Evolutionary conservation across 1,139 yeast species (phyloP), one percentile per base, ranked within the genome.

Genomic region (Sugiyamaella castrensis): DNA sequence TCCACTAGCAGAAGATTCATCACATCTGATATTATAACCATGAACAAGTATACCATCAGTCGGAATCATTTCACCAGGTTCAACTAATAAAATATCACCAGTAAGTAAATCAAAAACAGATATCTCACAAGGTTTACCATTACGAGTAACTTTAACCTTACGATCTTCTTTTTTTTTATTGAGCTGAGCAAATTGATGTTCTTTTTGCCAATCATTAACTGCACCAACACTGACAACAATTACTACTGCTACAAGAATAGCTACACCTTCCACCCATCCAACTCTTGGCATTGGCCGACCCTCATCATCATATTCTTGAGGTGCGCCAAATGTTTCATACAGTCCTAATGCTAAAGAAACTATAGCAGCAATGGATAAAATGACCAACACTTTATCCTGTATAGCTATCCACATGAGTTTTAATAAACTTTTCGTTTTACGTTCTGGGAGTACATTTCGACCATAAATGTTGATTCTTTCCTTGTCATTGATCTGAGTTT

Each of bases 191-290:
- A 94, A 94, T 67, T 92, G 98, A 12, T 89, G 74, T 67, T 94
- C 98, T 66, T 94, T 94, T 66, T 92, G 97, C 73, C 87, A 94
- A 69, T 94, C 98, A 67, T 94, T 94, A 15, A 81, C 85, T 2
- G 97, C 95, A 43, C 97, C 96, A 11, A 94, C 98, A 2, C 87
- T 58, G 5, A 94, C 96, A 36, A 94, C 98, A 53, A 94, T 92
- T 8, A 81, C 63, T 28, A 94, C 87, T 13, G 99, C 99, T 15
- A 85, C 87, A 58, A 94, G 78, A 64, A 94, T 94, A 37, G 98
- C 98, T 37, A 91, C 96, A 57, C 99, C 99, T 72, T 92, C 99
- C 43, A 94, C 96, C 97, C 97, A 89, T 64, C 89, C 95, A 27
- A 91, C 92, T 59, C 81, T 80, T 13, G 96, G 96, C 48, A 82